Conservation (phyloP, 306 rosid species). For the Lupinus albus region DNA sequence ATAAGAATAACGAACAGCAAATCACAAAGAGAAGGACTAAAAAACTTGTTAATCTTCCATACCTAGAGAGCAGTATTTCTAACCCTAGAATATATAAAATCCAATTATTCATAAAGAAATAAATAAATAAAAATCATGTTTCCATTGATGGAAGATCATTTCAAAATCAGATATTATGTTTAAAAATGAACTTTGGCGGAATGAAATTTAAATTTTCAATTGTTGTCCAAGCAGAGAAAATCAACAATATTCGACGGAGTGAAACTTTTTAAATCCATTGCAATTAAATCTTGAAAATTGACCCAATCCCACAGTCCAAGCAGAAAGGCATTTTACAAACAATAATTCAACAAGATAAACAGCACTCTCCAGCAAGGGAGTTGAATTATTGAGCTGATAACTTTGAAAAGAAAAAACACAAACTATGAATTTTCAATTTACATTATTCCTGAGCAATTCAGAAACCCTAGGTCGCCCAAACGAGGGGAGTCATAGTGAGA, state of each 20-base stretch:
- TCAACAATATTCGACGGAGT: neutral
- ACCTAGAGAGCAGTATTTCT: neutral
- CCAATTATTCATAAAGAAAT: neutral
- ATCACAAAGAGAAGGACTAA: neutral
- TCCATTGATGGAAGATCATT: too few species aligned
- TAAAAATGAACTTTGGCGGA: too few species aligned
- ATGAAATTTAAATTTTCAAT: too few species aligned
- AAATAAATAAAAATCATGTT: neutral
- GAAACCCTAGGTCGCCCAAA: neutral
- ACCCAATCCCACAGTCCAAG: neutral
- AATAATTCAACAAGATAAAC: slow-evolving; percentile 5
- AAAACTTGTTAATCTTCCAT: neutral
- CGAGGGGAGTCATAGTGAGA: neutral
- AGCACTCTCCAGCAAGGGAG: neutral
- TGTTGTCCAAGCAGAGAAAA: too few species aligned
- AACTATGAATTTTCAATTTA: neutral
- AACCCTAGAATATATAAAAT: neutral
- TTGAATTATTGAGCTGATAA: neutral
- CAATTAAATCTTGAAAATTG: neutral
- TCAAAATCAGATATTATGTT: too few species aligned
- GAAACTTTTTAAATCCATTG: too few species aligned
- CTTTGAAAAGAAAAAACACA: neutral
- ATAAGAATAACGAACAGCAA: neutral
- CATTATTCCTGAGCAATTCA: neutral
- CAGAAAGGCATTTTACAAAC: neutral